These are phyloP conservation scores for Suhomyces maxii DNA, from an alignment of 1,139 yeast species.

Conservation along the genomic window DNA sequence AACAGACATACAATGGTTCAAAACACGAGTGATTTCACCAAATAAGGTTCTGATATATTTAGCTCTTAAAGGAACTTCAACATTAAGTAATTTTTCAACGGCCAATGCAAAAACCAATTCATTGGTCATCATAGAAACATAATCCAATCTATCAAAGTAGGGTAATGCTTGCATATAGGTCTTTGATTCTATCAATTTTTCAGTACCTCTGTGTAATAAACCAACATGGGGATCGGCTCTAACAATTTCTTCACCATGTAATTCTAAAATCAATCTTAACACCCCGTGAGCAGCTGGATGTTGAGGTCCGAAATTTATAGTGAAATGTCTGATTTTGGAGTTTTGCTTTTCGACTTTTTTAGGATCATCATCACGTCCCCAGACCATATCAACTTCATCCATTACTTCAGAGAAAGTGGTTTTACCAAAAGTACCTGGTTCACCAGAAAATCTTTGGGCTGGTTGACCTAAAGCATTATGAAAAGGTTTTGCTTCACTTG, in stretches of 20 bases:
- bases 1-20: slow-evolving; percentile 86
- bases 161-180: slow-evolving; percentile 87
- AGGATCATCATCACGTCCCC: slow-evolving; percentile 49
- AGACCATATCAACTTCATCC: slow-evolving; percentile 50
- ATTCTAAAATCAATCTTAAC: slow-evolving; percentile 78
- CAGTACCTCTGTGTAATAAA: slow-evolving; percentile 84
- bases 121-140: slow-evolving; percentile 91
- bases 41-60: slow-evolving; percentile 83
- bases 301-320: slow-evolving; percentile 90
- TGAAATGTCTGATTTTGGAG: slow-evolving; percentile 77
- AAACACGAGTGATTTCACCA: slow-evolving; percentile 82
- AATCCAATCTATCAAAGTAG: slow-evolving; percentile 84
- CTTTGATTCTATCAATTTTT: slow-evolving; percentile 80
- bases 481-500: slow-evolving; percentile 27
- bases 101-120: slow-evolving; percentile 85
- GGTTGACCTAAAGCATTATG: slow-evolving; percentile 39
- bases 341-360: slow-evolving; percentile 46
- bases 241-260: slow-evolving; percentile 86
- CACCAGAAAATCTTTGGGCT: slow-evolving; percentile 36
- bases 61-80: slow-evolving; percentile 83
- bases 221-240: slow-evolving; percentile 91
- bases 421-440: slow-evolving; percentile 36
- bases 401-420: slow-evolving; percentile 48
- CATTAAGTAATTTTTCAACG: slow-evolving; percentile 79
- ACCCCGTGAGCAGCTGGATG: slow-evolving; percentile 97